A percentile compares a stretch with the other conserved stretches of the same genome.
Conservation (phyloP, 495 filamentous ascomycete genomes). For the Daldinia decipiens region DNA sequence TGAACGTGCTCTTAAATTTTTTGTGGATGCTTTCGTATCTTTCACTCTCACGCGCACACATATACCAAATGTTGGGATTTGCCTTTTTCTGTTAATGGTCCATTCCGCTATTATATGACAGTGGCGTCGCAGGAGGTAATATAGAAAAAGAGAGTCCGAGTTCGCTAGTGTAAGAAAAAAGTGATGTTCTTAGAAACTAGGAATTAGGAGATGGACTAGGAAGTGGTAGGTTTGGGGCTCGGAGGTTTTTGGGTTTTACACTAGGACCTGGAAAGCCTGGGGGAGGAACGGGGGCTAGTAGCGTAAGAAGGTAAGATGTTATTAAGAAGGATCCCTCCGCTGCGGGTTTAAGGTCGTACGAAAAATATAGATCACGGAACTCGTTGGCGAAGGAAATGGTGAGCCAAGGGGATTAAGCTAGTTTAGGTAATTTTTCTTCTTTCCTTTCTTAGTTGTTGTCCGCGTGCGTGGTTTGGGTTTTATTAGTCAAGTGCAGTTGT, state of each 20-base stretch:
- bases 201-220: background rate
- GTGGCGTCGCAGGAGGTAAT: slow-evolving; percentile 15
- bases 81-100: slow-evolving; percentile 22
- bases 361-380: slow-evolving; percentile 19
- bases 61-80: slow-evolving; percentile 32
- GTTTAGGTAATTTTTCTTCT: background rate
- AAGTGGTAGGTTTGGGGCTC: background rate
- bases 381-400: slow-evolving; percentile 12
- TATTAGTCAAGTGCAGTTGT: slow-evolving; percentile 26
- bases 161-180: background rate
- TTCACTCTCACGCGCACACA: slow-evolving; percentile 29
- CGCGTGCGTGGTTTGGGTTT: slow-evolving; percentile 1
- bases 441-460: slow-evolving; percentile 7
- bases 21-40: slow-evolving; percentile 35
- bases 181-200: background rate
- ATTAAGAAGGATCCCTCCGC: slow-evolving; percentile 1
- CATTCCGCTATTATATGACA: slow-evolving; percentile 20
- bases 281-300: background rate
- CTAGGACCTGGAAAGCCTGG: background rate
- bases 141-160: background rate
- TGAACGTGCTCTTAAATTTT: slow-evolving; percentile 25
- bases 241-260: background rate
- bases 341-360: slow-evolving; percentile 24
- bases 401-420: slow-evolving; percentile 15
- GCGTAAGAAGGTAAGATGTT: background rate